Base-by-base conservation (phyloP, 805 yeast genomes). In the Metschnikowia lachancei region DNA sequence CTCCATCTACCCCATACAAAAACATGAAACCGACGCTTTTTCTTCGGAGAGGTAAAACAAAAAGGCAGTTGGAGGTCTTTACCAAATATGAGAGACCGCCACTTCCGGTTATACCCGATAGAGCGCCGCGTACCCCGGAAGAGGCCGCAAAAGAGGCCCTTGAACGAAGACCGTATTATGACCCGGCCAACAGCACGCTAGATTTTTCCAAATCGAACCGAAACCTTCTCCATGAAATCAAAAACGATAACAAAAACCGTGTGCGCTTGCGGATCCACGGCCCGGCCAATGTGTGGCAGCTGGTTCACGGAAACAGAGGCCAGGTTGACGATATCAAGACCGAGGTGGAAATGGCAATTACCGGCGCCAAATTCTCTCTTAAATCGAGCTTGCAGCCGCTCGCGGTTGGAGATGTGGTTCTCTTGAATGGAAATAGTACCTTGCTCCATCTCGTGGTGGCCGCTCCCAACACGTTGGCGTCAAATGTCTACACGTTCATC, bases 391-490 rank as follows among this genome's bases (percentile, higher is more conserved):
- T 48, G 10, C 29, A 36, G 32, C 52, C 54, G 26, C 47, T 81
- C 13, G 52, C 67, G 7, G 66, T 81, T 3, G 91, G 92, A 38
- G 91, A 85, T 61, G 65, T 83, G 39, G 89, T 83, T 3, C 76
- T 81, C 14, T 58, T 83, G 14, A 65, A 69, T 12, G 63, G 67
- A 1, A 69, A 74, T 41, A 71, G 70, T 32, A 65, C 75, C 3
- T 75, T 73, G 41, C 64, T 83, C 16, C 76, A 78, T 22, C 76
- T 83, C 41, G 74, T 85, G 29, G 81, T 75, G 1, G 76, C 72
- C 20, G 62, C 78, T 20, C 91, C 91, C 0, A 53, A 58, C 4
- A 59, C 66, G 4, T 59, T 76, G 2, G 66, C 67, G 14, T 83
- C 81, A 38, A 77, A 80, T 20, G 64, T 82, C 28, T 84, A 78